Conservation (phyloP, 345 rosid genomes). For the Odontarrhena argentea region DNA sequence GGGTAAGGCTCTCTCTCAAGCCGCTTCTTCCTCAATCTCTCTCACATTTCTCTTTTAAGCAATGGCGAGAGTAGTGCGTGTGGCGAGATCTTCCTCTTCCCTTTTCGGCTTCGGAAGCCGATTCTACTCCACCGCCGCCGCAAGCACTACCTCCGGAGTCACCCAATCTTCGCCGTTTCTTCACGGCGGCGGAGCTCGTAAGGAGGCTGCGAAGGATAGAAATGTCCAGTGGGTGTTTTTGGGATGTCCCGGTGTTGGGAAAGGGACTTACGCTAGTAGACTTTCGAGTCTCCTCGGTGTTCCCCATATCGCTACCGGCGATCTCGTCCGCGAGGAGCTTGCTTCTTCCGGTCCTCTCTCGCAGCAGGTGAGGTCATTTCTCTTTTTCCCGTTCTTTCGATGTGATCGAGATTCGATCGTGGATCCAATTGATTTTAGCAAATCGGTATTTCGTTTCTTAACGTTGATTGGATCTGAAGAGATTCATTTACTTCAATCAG, state of each 20-base stretch:
- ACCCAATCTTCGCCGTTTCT: slow-evolving; percentile 34
- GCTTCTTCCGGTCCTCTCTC: slow-evolving; percentile 77
- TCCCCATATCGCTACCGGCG: slow-evolving; percentile 97
- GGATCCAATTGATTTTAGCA: slow-evolving; percentile 1
- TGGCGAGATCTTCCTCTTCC: slow-evolving; percentile 48
- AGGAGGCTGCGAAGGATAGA: slow-evolving; percentile 52
- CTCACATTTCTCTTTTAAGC: slow-evolving; percentile 23
- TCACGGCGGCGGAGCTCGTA: slow-evolving; percentile 37
- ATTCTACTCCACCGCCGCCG: slow-evolving; percentile 35
- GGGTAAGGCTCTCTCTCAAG: slow-evolving; percentile 30
- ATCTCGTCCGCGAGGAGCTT: slow-evolving; percentile 91
- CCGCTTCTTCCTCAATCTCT: slow-evolving; percentile 24
- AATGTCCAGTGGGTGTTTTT: slow-evolving; percentile 94
- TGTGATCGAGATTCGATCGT: neutral
- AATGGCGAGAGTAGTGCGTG: slow-evolving; percentile 59
- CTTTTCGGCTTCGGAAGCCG: slow-evolving; percentile 34
- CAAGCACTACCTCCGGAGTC: slow-evolving; percentile 2
- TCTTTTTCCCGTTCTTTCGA: neutral
- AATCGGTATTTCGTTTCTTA: neutral
- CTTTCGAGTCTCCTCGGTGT: slow-evolving; percentile 78
- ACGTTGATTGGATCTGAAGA: slow-evolving; percentile 20
- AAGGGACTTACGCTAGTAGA: slow-evolving; percentile 96
- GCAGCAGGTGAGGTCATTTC: slow-evolving; percentile 49
- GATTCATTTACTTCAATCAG: neutral
- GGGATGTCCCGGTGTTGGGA: slow-evolving; percentile 95